Conservation (phyloP, 208 protist species). For the Wallacemonas sp. region DNA sequence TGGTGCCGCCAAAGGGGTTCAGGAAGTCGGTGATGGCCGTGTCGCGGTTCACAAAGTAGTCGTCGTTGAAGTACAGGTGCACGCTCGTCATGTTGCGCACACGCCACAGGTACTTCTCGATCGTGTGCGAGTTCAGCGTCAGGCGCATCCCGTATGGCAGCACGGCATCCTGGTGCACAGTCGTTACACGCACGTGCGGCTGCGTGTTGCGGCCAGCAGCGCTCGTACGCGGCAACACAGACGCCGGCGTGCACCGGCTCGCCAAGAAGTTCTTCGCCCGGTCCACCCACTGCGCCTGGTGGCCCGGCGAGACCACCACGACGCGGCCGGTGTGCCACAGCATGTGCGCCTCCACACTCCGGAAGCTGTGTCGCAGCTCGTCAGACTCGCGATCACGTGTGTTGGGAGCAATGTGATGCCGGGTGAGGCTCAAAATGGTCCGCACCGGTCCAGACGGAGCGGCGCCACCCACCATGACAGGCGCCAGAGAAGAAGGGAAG, state of each 20-base stretch:
- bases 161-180: constrained; percentile 64
- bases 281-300: constrained; percentile 91
- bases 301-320: constrained; percentile 96
- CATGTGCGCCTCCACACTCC: constrained; percentile 92
- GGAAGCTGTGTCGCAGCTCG: constrained; percentile 93
- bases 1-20: constrained; percentile 59
- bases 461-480: not conserved
- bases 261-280: constrained; percentile 51
- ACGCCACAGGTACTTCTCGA: constrained; percentile 64
- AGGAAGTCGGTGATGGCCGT: constrained; percentile 50
- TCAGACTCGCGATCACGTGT: constrained; percentile 83
- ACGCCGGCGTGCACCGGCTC: constrained; percentile 19
- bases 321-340: constrained; percentile 90
- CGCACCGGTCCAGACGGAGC: not conserved
- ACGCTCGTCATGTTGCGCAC: constrained; percentile 46
- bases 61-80: constrained; percentile 74
- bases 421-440: not conserved
- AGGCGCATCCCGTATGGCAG: constrained; percentile 55
- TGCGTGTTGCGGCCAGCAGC: constrained; percentile 19
- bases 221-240: constrained; percentile 12
- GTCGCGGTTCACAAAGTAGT: constrained; percentile 72
- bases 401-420: not conserved
- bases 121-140: constrained; percentile 46
- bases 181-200: constrained; percentile 49
- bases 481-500: not conserved